Conservation (phyloP, 2,329 filamentous ascomycete genomes). For the Chaetothyriales sp. region DNA sequence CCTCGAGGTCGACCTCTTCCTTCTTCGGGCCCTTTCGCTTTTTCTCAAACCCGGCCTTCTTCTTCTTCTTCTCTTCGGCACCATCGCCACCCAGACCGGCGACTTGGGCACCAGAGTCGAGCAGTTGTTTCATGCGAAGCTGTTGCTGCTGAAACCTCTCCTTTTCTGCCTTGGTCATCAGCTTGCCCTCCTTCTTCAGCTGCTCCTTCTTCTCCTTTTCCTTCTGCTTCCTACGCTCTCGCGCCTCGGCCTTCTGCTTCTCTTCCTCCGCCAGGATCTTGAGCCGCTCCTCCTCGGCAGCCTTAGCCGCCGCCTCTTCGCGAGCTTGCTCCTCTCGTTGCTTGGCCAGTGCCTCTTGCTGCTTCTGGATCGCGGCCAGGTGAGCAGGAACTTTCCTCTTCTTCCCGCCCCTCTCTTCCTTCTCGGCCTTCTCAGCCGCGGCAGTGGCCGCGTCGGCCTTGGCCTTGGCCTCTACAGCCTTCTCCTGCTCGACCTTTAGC, state of each 20-base stretch:
- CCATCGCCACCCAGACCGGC: conserved; percentile 28
- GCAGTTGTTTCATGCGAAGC: conserved; percentile 36
- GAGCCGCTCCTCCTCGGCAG: conserved; percentile 27
- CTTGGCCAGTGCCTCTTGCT: conserved; percentile 33
- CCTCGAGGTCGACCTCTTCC: conserved; percentile 42
- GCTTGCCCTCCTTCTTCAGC: conserved; percentile 34
- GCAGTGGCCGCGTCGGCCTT: conserved; percentile 31
- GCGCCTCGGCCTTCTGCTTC: conserved; percentile 32
- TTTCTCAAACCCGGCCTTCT: conserved; percentile 58
- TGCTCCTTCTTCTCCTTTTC: conserved; percentile 39
- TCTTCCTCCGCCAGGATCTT: conserved; percentile 32
- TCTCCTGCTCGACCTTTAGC: conserved; percentile 43
- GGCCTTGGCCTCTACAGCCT: conserved; percentile 38
- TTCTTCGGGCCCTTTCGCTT: conserved; percentile 56
- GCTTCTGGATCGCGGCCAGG: conserved; percentile 37
- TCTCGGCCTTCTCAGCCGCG: conserved; percentile 33
- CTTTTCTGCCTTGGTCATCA: conserved; percentile 36
- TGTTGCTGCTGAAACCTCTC: conserved; percentile 36
- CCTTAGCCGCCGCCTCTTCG: conserved; percentile 27
- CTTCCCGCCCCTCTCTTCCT: conserved; percentile 80
- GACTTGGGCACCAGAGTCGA: conserved; percentile 34
- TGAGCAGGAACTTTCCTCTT: conserved; percentile 69
- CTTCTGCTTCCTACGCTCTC: conserved; percentile 35
- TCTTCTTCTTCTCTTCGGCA: conserved; percentile 61
- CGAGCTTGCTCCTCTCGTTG: conserved; percentile 35